These are phyloP conservation scores for Fraxinus nigra DNA, from an alignment of 305 asterid species.

Conservation along the genomic window DNA sequence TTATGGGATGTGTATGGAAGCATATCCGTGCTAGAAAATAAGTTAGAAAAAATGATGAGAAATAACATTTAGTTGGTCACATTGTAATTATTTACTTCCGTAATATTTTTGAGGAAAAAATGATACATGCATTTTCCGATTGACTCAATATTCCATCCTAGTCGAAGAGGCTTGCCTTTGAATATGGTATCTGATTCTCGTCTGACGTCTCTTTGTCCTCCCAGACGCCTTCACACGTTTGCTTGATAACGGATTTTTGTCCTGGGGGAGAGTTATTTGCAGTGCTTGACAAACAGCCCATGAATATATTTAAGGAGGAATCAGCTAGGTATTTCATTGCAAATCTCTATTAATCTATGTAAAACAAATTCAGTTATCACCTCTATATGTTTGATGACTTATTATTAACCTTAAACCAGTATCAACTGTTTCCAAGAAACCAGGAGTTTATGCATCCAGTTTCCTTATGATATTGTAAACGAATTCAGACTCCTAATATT, in stretches of 20 bases:
- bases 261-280: conserved; percentile 97
- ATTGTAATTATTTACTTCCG: neutral
- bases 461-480: neutral
- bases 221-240: conserved; percentile 95
- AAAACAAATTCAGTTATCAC: neutral
- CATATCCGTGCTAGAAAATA: neutral
- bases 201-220: conserved; percentile 30
- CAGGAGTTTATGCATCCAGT: neutral
- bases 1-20: neutral
- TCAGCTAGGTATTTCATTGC: conserved; percentile 74
- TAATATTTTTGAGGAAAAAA: neutral
- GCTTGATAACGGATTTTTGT: conserved; percentile 94
- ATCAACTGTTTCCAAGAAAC: neutral
- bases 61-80: neutral
- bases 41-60: neutral
- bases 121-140: neutral
- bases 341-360: neutral
- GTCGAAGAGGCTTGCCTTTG: conserved; percentile 1
- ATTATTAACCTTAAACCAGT: neutral
- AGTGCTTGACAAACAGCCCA: conserved; percentile 92
- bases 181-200: conserved; percentile 22
- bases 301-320: conserved; percentile 89
- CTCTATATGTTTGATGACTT: neutral
- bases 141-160: neutral
- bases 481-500: neutral